Evolutionary conservation across 352 stramenopile genomes (phyloP), one percentile per base, ranked within the genome.

Genomic region (Pythium biforme): DNA sequence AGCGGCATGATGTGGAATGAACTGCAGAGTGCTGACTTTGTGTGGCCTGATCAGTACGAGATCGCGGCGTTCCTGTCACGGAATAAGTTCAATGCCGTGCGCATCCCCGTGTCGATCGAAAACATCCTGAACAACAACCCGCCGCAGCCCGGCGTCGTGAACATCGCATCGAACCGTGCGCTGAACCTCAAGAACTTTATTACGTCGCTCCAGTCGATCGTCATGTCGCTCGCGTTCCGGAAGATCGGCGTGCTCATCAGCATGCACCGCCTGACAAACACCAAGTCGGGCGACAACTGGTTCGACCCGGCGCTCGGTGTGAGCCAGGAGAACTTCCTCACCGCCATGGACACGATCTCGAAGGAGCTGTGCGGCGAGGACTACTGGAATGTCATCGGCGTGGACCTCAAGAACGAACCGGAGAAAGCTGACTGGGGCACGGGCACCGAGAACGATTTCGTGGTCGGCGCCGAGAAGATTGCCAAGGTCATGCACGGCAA

Each of bases 21-120:
- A n/a, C n/a, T n/a, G n/a, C n/a, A 20, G 41, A 33, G 7, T 40
- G 12, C 27, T 52, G 46, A 34, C 27, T 34, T 22, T 7, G 22
- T 31, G 19, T 47, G 5, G 52, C 0, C 43, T 7, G 4, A 43
- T 12, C 31, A 89, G 80, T 91, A 89, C 64, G 79, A 91, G 37
- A 81, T 94, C 34, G 85, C 83, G 4, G 71, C 79, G 17, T 94
- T 94, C 67, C 59, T 92, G 43, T 66, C 75, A n/a, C 68, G 79
- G 55, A 85, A 94, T 74, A 91, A 92, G n/a, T 94, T 94, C 40
- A 94, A 94, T 33, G 80, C 77, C 20, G 81, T 94, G 22, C 75
- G 85, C 3, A 45, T 94, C 2, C 82, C 85, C 2, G 34, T 94
- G 17, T 90, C 74, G 11, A 57, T 92, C 9, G 77, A 92, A 46